Evolutionary conservation across 2,329 filamentous ascomycete species (phyloP), one percentile per base, ranked within the genome.

Genomic region (Escovopsis sp.): DNA sequence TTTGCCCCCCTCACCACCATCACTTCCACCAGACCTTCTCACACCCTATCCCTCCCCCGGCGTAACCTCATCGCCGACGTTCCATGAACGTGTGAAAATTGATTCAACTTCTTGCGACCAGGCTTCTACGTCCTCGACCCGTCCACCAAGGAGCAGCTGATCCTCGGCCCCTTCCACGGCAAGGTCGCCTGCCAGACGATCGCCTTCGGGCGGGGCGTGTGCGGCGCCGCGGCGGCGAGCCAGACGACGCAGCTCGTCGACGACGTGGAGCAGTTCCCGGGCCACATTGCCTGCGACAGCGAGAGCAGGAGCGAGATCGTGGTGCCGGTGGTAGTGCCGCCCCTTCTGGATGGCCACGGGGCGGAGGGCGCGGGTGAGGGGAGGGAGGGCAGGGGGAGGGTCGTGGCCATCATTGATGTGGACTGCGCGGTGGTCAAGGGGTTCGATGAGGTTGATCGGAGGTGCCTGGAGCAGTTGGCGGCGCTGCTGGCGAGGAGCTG

Each of bases 171-270:
- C 1, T 88, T 88, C 55, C 78, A 85, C 45, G 82, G 82, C 43
- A 81, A 85, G 49, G 72, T 78, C 3, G 83, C 83, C 8, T 90
- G 83, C 51, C 82, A 90, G 54, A 77, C 68, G 13, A 88, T 90
- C 47, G 58, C 63, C 5, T 81, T 86, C 42, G 74, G 76, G 8
- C 67, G 70, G 29, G 83, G 83, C 21, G 83, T 90, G 5, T 88
- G 83, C 52, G 83, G 83, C 3, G 60, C 71, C 6, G 80, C 81
- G 0, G 82, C 80, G 1, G 50, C 65, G 17, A 67, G 61, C 4
- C 56, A 57, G 31, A 51, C 58, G 39, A 86, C 81, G 10, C 78
- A 83, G 57, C 53, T 86, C 6, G 68, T 79, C 0, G 58, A 63
- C 11, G 76, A 90, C 52, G 81, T 90, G 7, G 76, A 83, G 30